These are phyloP conservation scores for Keithomyces neogunnii DNA, from an alignment of 2,329 filamentous ascomycete genomes.

Conservation along the genomic window DNA sequence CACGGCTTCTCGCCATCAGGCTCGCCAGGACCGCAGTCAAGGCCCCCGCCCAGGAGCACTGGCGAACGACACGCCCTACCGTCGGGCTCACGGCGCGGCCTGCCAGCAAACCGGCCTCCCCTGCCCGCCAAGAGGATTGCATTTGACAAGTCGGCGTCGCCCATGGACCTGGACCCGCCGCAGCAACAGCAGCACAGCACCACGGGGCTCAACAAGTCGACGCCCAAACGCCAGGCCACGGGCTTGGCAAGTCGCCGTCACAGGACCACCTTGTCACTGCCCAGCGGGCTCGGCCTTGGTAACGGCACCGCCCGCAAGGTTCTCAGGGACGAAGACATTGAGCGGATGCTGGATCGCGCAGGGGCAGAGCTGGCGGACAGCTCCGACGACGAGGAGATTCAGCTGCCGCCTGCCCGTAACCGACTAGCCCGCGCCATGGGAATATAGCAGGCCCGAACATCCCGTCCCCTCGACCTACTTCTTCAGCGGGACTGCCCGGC, in stretches of 20 bases:
- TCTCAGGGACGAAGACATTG: slow-evolving; percentile 47
- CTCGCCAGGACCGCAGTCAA: slow-evolving; percentile 22
- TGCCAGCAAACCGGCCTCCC: slow-evolving; percentile 40
- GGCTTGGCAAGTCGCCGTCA: slow-evolving; percentile 25
- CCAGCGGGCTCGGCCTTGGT: slow-evolving; percentile 36
- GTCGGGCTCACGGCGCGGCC: slow-evolving; percentile 40
- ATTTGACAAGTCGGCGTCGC: slow-evolving; percentile 40
- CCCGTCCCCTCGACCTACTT: no score
- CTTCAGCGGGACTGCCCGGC: no score
- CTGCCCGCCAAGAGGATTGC: slow-evolving; percentile 35
- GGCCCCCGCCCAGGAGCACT: slow-evolving; percentile 9
- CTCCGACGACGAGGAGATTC: slow-evolving; percentile 51
- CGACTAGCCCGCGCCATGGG: slow-evolving; percentile 22
- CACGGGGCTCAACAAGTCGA: slow-evolving; percentile 20
- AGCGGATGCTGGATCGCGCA: slow-evolving; percentile 47
- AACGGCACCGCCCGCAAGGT: slow-evolving; percentile 27
- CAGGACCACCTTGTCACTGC: slow-evolving; percentile 37
- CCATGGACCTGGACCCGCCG: slow-evolving; percentile 39
- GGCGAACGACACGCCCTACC: slow-evolving; percentile 32
- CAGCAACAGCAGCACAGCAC: slow-evolving; percentile 16
- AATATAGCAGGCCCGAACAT: slow-evolving; percentile 6
- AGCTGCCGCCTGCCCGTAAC: slow-evolving; percentile 30
- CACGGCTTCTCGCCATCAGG: slow-evolving; percentile 40
- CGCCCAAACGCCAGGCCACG: slow-evolving; percentile 35
- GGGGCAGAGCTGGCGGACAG: slow-evolving; percentile 41